phyloP scores from a whole-genome alignment of 805 yeast genomes.

The Ogataea zsoltii region DNA sequence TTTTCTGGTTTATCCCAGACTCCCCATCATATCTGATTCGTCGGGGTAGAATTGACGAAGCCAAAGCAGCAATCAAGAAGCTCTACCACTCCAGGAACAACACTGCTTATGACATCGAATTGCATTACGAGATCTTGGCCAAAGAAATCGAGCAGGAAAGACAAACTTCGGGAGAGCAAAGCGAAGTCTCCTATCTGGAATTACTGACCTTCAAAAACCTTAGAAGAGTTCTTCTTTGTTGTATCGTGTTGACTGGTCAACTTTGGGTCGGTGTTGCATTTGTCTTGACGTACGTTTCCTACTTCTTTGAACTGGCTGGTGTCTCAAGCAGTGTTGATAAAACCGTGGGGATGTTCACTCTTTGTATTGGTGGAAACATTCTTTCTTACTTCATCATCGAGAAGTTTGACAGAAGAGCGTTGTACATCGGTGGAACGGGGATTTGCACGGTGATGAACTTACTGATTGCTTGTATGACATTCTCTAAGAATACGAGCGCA shows the following conservation, averaged over 20 bases:
- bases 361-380: conserved; percentile 35
- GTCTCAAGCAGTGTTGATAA: conserved; percentile 2
- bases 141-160: conserved; percentile 2
- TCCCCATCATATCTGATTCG: conserved; percentile 2
- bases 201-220: neutral
- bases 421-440: conserved; percentile 29
- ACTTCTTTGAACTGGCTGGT: conserved; percentile 11
- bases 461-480: conserved; percentile 26
- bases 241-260: conserved; percentile 3
- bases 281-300: conserved; percentile 5
- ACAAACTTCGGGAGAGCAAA: neutral
- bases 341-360: conserved; percentile 13
- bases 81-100: conserved; percentile 2
- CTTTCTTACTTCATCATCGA: conserved; percentile 43
- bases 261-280: conserved; percentile 6
- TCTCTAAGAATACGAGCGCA: conserved; percentile 19
- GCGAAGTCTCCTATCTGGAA: conserved; percentile 1
- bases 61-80: conserved; percentile 2
- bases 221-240: neutral
- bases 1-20: conserved; percentile 7
- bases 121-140: conserved; percentile 1
- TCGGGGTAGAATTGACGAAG: neutral
- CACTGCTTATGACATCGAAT: conserved; percentile 2
- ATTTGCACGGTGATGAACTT: conserved; percentile 25
- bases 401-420: conserved; percentile 39